phyloP scores from a whole-genome alignment of 495 filamentous ascomycete genomes.

The Aspergillus sparsus region DNA sequence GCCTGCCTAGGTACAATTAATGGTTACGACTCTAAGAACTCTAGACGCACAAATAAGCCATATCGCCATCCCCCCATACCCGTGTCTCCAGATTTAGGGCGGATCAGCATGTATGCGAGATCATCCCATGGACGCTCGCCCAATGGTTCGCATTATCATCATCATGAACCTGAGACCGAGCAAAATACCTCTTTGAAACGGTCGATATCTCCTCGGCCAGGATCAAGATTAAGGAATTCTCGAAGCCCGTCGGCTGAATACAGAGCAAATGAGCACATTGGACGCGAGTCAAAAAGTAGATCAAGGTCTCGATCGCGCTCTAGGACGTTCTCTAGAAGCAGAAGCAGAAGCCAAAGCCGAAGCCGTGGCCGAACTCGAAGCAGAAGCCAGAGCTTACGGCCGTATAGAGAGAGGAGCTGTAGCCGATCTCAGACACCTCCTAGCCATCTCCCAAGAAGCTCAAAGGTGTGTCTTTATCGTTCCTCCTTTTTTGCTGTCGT shows the following conservation, averaged over 20 bases:
- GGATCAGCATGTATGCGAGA: slow-evolving; percentile 27
- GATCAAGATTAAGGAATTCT: slow-evolving; percentile 39
- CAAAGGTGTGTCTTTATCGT: slow-evolving; percentile 49
- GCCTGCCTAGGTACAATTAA: too few species aligned
- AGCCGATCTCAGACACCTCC: slow-evolving; percentile 50
- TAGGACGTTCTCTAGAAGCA: slow-evolving; percentile 39
- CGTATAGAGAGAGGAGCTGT: slow-evolving; percentile 27
- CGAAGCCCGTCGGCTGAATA: slow-evolving; percentile 37
- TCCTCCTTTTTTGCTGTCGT: neutral
- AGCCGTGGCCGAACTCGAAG: slow-evolving; percentile 44
- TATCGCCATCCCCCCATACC: too few species aligned
- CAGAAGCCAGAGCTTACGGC: slow-evolving; percentile 39
- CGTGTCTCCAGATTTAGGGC: too few species aligned
- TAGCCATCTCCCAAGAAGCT: slow-evolving; percentile 51
- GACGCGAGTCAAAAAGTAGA: slow-evolving; percentile 39
- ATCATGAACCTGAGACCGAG: slow-evolving; percentile 16
- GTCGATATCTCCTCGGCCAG: slow-evolving; percentile 52
- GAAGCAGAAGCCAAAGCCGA: slow-evolving; percentile 32
- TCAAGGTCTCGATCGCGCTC: slow-evolving; percentile 47
- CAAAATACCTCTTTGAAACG: slow-evolving; percentile 43
- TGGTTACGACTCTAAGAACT: too few species aligned
- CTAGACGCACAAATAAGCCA: too few species aligned
- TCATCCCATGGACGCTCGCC: slow-evolving; percentile 30
- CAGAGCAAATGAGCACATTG: slow-evolving; percentile 38
- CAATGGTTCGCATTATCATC: slow-evolving; percentile 6